phyloP scores from a whole-genome alignment of 768 basidiomycete species.

The Scleroderma bovista region DNA sequence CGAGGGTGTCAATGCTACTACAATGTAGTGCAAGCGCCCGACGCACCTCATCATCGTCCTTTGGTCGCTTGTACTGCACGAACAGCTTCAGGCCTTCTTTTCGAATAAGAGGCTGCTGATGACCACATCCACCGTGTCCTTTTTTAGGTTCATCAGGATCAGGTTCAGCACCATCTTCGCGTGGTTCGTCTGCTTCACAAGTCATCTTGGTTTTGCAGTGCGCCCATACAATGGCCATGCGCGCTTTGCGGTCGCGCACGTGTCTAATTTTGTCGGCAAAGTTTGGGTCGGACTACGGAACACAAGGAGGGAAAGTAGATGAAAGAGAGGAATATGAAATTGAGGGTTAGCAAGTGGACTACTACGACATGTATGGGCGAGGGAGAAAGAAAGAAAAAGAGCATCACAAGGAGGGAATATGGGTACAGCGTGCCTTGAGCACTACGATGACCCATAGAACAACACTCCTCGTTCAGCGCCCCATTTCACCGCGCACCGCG shows the following conservation, averaged over 20 bases:
- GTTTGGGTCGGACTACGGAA: conserved; percentile 67
- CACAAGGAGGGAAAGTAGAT: conserved; percentile 22
- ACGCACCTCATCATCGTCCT: conserved; percentile 89
- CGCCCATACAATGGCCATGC: conserved; percentile 81
- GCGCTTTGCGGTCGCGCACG: conserved; percentile 78
- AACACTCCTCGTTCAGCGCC: conserved; percentile 97
- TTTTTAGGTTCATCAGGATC: conserved; percentile 68
- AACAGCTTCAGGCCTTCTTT: conserved; percentile 96
- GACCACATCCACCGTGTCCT: conserved; percentile 97
- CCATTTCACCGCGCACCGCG: conserved; percentile 93
- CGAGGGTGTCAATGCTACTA: conserved; percentile 10
- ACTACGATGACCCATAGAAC: conserved; percentile 25
- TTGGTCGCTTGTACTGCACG: conserved; percentile 90
- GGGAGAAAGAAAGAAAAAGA: conserved; percentile 15
- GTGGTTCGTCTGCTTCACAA: conserved; percentile 86
- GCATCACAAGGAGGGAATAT: conserved; percentile 58
- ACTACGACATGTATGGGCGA: conserved; percentile 17
- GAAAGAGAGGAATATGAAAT: conserved; percentile 47
- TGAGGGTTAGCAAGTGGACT: conserved; percentile 57
- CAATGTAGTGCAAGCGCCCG: conserved; percentile 1
- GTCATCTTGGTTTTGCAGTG: conserved; percentile 84
- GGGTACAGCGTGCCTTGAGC: conserved; percentile 32
- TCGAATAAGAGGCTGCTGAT: conserved; percentile 80
- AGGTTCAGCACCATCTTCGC: conserved; percentile 74
- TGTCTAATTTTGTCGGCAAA: conserved; percentile 87